Base-by-base conservation (phyloP, 306 rosid genomes). In the Senna siamea region DNA sequence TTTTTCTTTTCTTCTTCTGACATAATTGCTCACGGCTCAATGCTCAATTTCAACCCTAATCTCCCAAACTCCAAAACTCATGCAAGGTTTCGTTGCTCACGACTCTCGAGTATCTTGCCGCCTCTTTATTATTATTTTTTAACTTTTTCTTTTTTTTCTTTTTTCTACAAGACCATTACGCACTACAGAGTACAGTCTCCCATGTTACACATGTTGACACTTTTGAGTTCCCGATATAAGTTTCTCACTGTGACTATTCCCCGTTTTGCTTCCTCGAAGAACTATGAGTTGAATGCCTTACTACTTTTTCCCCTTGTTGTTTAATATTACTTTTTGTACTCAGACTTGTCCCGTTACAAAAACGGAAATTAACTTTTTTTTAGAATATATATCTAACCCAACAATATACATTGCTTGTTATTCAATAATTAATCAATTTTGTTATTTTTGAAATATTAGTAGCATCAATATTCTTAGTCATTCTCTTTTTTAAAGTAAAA, bases 101-200 rank as follows among this genome's bases (percentile, higher is more conserved):
- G 6, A 54, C 20, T 80, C 23, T 30, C 60, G 19, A 80, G 84
- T 38, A 54, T 60, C 48, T 20, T 75, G 80, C 58, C 57, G 46
- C 69, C 26, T 3, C 17, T 9, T 57, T 26, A 26, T 26, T 26
- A 26, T 26, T 26, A 26, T 26, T 22, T 53, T 66, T 72, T n/a
- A n/a, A n/a, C n/a, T n/a, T n/a, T n/a, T n/a, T n/a, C n/a, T n/a
- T 17, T 72, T 17, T n/a, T 22, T 37, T 19, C 0, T 37, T 43
- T 4, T 2, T 15, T 46, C 55, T 44, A 13, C 2, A 23, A 59
- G 17, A 19, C 53, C 56, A 17, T 51, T 1, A 9, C 32, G 7
- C 5, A 32, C 51, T 54, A 13, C 6, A 46, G 12, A 14, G 1
- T 23, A 64, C 2, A 9, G 0, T 70, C 30, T 19, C 14, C 30